Evolutionary conservation across 192 early-diverging fungal species (phyloP).

Genomic region (Dissophora globulifera): DNA sequence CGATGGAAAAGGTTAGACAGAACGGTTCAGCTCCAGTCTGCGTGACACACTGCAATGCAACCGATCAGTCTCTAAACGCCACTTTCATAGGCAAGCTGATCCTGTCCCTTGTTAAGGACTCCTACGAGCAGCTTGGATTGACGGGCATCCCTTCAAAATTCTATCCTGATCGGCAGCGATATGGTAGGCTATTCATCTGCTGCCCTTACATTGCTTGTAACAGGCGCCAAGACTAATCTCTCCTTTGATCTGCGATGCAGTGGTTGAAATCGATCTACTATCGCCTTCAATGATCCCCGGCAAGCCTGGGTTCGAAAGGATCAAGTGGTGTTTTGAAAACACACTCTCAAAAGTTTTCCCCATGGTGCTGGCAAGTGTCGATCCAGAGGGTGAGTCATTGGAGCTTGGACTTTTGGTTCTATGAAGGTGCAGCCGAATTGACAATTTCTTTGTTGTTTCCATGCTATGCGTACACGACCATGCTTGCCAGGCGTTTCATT

Average conservation of each 20-base stretch:
- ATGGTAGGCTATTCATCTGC: slow-evolving; percentile 25
- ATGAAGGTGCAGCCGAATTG: no score
- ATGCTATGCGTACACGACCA: not conserved
- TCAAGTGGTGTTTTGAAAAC: slow-evolving; percentile 63
- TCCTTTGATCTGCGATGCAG: no score
- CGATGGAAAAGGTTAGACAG: slow-evolving; percentile 35
- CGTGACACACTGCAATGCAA: no score
- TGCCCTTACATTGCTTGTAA: no score
- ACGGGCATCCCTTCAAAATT: slow-evolving; percentile 49
- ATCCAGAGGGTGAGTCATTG: slow-evolving; percentile 22
- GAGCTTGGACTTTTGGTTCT: not conserved
- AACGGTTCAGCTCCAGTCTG: no score
- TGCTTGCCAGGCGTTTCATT: slow-evolving; percentile 8
- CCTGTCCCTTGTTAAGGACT: slow-evolving; percentile 56
- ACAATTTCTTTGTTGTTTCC: no score
- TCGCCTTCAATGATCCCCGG: slow-evolving; percentile 54
- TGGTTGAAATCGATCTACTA: slow-evolving; percentile 47
- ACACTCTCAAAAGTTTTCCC: slow-evolving; percentile 36
- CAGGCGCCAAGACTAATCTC: no score
- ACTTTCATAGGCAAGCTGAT: slow-evolving; percentile 51
- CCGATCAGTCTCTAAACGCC: no score
- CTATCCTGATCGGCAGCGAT: slow-evolving; percentile 39
- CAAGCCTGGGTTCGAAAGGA: slow-evolving; percentile 56
- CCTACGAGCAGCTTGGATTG: slow-evolving; percentile 57
- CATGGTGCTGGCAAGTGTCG: slow-evolving; percentile 47